Evolutionary conservation across 352 stramenopile species (phyloP), one percentile per base, ranked within the genome.

Genomic region (Phytophthora pistaciae): DNA sequence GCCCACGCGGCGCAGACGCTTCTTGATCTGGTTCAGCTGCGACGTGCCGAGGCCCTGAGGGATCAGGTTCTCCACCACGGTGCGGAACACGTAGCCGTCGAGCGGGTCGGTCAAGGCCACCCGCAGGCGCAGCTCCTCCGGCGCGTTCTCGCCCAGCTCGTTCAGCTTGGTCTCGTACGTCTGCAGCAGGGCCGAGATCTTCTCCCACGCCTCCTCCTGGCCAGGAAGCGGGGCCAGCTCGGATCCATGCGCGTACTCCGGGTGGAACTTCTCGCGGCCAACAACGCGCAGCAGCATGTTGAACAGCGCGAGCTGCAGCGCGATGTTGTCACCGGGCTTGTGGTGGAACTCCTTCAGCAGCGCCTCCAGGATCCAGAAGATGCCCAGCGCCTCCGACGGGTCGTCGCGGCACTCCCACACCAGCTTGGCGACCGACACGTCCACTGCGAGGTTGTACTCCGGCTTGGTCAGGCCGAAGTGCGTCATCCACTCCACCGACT

Each of bases 401-500:
- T 96, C 87, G 57, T 96, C 86, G n/a, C 89, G 84, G 54, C 87
- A 95, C 58, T 96, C 89, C 87, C 87, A 96, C 49, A 94, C 87
- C 9, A 96, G 69, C 69, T 93, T 92, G 9, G 89, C 89, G 1
- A 96, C 88, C 0, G 84, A 91, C 4, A 82, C 74, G 63, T 96
- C 89, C 16, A 95, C 84, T 1, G 75, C 75, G 10, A 96, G 84
- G 68, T 85, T 92, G 67, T 88, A 86, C 31, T 92, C 83, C 5
- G 84, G 80, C 59, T 86, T 92, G 40, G 94, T 74, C 23, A 94
- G 66, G 46, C 83, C 91, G 27, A 98, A 91, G 60, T 96, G 94
- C 5, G 92, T 87, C 85, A 98, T 98, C 82, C 92, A 98, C 56
- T 94, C 86, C 36, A 98, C 87, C 18, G 85, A 93, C 63, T 95